phyloP scores from a whole-genome alignment of 2,329 filamentous ascomycete species.

The Karstenula rhodostoma region DNA sequence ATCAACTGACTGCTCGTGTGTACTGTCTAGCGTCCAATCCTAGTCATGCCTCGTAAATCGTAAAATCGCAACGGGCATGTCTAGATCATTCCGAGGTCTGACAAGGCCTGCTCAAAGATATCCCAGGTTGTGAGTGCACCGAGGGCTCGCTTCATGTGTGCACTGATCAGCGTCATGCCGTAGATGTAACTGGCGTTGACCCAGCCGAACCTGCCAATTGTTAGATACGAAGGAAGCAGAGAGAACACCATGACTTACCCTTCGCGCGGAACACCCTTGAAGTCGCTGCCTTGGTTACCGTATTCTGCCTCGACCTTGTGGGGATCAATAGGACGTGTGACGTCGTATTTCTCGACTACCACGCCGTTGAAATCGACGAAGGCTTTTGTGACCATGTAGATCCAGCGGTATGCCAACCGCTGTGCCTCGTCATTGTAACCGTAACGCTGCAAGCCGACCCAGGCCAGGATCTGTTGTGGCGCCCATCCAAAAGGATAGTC shows the following conservation, averaged over 20 bases:
- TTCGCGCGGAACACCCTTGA: conserved; percentile 95
- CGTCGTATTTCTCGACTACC: conserved; percentile 98
- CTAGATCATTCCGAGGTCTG: conserved; percentile 43
- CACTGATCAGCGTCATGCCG: conserved; percentile 85
- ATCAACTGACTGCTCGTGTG: conserved; percentile 4
- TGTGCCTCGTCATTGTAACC: conserved; percentile 91
- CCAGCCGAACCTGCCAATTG: conserved; percentile 82
- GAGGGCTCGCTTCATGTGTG: conserved; percentile 87
- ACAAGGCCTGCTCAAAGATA: conserved; percentile 75
- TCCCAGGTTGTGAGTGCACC: conserved; percentile 89
- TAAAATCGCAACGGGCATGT: neutral
- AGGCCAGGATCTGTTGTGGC: conserved; percentile 97
- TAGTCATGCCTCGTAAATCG: conserved; percentile 16
- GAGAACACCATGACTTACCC: conserved; percentile 70
- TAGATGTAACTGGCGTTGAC: conserved; percentile 98
- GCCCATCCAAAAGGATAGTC: conserved; percentile 99
- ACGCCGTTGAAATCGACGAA: conserved; percentile 99
- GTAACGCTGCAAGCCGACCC: conserved; percentile 91
- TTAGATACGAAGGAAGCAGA: conserved; percentile 30
- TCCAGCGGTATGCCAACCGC: conserved; percentile 91
- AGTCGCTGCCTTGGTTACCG: conserved; percentile 93
- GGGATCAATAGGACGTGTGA: conserved; percentile 86
- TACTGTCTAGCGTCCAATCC: conserved; percentile 7
- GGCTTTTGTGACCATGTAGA: conserved; percentile 98
- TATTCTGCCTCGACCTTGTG: conserved; percentile 97